These are phyloP conservation scores for Apiotrichum siamense DNA, from an alignment of 1,284 basidiomycete genomes.

Conservation along the genomic window DNA sequence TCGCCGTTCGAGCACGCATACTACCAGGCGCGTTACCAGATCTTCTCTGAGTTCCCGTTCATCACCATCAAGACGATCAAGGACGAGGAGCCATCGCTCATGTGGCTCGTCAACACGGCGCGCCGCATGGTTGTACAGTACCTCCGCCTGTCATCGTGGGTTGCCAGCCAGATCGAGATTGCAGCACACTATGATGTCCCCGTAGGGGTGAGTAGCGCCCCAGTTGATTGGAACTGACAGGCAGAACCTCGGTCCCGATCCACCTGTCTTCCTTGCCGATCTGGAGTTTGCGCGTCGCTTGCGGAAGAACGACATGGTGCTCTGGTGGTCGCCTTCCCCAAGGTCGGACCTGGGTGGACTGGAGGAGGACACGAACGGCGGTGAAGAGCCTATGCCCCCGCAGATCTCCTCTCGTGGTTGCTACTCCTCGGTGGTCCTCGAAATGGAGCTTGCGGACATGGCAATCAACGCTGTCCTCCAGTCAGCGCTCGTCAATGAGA, in stretches of 20 bases:
- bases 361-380: slow-evolving; percentile 73
- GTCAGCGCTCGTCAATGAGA: slow-evolving; percentile 89
- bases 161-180: slow-evolving; percentile 72
- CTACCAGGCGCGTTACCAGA: slow-evolving; percentile 69
- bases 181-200: slow-evolving; percentile 91
- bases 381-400: slow-evolving; percentile 73
- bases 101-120: slow-evolving; percentile 53
- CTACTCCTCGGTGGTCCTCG: slow-evolving; percentile 89
- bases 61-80: slow-evolving; percentile 75
- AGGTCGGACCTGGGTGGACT: slow-evolving; percentile 91
- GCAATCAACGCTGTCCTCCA: slow-evolving; percentile 93
- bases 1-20: slow-evolving; percentile 79
- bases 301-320: slow-evolving; percentile 76
- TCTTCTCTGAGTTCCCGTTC: slow-evolving; percentile 78
- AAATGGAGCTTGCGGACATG: slow-evolving; percentile 82
- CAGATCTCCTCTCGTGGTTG: slow-evolving; percentile 82
- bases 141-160: slow-evolving; percentile 68
- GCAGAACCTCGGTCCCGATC: slow-evolving; percentile 79
- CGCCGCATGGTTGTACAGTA: slow-evolving; percentile 76
- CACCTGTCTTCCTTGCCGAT: slow-evolving; percentile 79
- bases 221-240: slow-evolving; percentile 14
- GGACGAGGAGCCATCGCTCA: slow-evolving; percentile 52
- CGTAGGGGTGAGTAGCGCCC: slow-evolving; percentile 53
- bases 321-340: slow-evolving; percentile 93
- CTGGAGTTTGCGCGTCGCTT: slow-evolving; percentile 84